Percentiles rank a stretch among this genome's conserved stretches.
phyloP scores from a whole-genome alignment of 1,284 basidiomycete species.

The Ustilago bromivora region DNA sequence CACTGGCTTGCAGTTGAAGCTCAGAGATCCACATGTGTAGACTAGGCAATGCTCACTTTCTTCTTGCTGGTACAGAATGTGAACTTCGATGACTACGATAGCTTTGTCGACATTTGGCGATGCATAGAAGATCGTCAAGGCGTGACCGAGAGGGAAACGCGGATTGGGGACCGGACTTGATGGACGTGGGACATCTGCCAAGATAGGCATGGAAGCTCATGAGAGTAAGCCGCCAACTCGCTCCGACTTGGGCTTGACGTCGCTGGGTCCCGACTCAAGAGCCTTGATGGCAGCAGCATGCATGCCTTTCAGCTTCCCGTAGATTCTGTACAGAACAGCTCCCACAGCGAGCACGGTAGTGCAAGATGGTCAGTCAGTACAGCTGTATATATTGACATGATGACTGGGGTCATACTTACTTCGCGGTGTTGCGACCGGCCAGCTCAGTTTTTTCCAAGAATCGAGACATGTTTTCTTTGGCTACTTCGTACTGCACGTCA shows the following conservation, averaged over 20 bases:
- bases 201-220: not conserved
- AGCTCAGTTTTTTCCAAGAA: slow-evolving; percentile 4
- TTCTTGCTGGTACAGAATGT: not conserved
- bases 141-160: not conserved
- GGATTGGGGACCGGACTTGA: not conserved
- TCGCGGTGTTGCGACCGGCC: slow-evolving; percentile 6
- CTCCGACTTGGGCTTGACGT: not conserved
- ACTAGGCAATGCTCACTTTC: not conserved
- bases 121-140: not conserved
- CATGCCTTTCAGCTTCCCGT: slow-evolving; percentile 10
- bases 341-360: not conserved
- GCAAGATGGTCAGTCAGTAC: not conserved
- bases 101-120: slow-evolving; percentile 16
- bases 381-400: not conserved
- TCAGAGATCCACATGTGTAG: too few species aligned
- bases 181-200: too few species aligned
- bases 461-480: slow-evolving; percentile 8
- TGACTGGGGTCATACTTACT: not conserved
- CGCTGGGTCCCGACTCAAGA: not conserved
- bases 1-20: too few species aligned
- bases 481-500: slow-evolving; percentile 9
- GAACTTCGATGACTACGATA: not conserved
- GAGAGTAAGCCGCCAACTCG: not conserved
- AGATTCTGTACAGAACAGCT: slow-evolving; percentile 2
- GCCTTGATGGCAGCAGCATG: slow-evolving; percentile 13